Conservation (phyloP, 2,329 filamentous ascomycete species). For the Phialophora macrospora region DNA sequence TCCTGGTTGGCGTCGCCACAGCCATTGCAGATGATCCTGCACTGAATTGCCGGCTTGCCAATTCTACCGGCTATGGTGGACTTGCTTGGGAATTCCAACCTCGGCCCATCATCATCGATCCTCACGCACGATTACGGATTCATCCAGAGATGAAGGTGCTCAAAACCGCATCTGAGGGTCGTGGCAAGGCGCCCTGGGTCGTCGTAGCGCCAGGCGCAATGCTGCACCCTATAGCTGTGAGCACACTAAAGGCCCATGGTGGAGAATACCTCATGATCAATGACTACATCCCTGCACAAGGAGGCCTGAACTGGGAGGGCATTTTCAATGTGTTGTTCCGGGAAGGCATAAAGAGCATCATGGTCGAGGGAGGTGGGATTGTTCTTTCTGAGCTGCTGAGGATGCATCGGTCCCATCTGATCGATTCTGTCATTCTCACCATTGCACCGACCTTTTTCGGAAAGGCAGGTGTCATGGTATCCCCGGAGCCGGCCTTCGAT, state of each 20-base stretch:
- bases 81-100: conserved; percentile 65
- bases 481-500: conserved; percentile 59
- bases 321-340: conserved; percentile 64
- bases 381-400: conserved; percentile 83
- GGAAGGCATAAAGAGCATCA: conserved; percentile 74
- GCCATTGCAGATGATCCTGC: conserved; percentile 83
- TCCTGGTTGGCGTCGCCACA: conserved; percentile 83
- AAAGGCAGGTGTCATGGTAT: conserved; percentile 76
- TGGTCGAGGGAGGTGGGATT: conserved; percentile 86
- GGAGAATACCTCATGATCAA: conserved; percentile 52
- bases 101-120: conserved; percentile 81
- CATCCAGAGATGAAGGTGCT: conserved; percentile 67
- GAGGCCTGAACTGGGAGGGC: conserved; percentile 61
- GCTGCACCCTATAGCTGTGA: conserved; percentile 53
- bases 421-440: conserved; percentile 83
- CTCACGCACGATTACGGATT: conserved; percentile 73
- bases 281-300: conserved; percentile 36
- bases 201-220: conserved; percentile 59
- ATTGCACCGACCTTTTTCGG: conserved; percentile 92
- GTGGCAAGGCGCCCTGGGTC: conserved; percentile 75
- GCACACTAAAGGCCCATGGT: conserved; percentile 53
- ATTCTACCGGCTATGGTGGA: conserved; percentile 62
- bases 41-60: conserved; percentile 77
- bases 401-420: conserved; percentile 62
- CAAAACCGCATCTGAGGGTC: conserved; percentile 64